Percentiles rank a stretch among this genome's conserved stretches.
phyloP scores from a whole-genome alignment of 352 stramenopile genomes.

The Pythium periplocum region DNA sequence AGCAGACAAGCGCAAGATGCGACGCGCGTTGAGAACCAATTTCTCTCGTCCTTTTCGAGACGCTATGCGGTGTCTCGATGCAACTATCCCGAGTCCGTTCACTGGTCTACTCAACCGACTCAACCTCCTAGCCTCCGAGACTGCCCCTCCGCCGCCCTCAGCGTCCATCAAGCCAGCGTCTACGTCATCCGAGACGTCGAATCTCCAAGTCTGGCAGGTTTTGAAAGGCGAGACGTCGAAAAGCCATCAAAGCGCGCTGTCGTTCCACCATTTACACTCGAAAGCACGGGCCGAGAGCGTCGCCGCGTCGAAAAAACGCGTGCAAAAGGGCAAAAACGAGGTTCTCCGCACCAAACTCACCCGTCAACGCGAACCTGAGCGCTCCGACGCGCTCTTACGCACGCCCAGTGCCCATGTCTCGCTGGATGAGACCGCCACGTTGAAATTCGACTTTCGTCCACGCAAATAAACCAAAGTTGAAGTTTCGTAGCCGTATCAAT shows the following conservation, averaged over 20 bases:
- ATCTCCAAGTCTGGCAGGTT: constrained; percentile 29
- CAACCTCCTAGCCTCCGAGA: constrained; percentile 15
- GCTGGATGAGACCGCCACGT: constrained; percentile 14
- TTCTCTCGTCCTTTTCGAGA: constrained; percentile 50
- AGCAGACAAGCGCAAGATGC: constrained; percentile 21
- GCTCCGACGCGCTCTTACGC: constrained; percentile 18
- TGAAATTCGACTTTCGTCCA: constrained; percentile 7
- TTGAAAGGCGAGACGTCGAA: constrained; percentile 22
- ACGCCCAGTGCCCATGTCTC: constrained; percentile 16
- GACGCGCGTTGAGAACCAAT: constrained; percentile 36
- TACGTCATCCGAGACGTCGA: not conserved
- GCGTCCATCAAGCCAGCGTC: not conserved
- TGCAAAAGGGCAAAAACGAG: constrained; percentile 30
- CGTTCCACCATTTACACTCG: constrained; percentile 14
- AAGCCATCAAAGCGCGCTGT: constrained; percentile 11
- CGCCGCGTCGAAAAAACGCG: constrained; percentile 15
- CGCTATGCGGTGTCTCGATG: constrained; percentile 43
- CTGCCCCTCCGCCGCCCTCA: too few species aligned
- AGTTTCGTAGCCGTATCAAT: constrained; percentile 5
- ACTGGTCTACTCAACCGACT: constrained; percentile 26
- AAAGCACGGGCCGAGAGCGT: constrained; percentile 3
- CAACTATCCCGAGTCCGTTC: constrained; percentile 34
- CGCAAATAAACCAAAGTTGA: too few species aligned
- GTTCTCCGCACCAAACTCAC: constrained; percentile 27
- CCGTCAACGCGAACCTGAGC: constrained; percentile 21